Base-by-base conservation (phyloP, 768 basidiomycete genomes). In the Goffeauzyma gilvescens region DNA sequence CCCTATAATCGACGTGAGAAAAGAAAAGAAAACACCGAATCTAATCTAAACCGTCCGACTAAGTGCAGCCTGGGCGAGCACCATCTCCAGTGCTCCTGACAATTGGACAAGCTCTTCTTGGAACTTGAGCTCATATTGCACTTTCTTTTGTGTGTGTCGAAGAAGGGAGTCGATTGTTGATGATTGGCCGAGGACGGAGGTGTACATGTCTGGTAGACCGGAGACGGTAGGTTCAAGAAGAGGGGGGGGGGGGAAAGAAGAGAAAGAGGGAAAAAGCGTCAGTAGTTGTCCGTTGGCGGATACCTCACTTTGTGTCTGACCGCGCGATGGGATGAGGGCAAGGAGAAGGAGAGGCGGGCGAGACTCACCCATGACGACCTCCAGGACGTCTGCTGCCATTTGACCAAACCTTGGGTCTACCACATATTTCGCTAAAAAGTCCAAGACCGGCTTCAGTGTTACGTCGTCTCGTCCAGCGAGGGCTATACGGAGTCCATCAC, bases 381-480 rank as follows among this genome's bases (percentile, higher is more conserved):
- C 69, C 14, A 81, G 72, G 27, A 93, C 70, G 50, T 87, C 80
- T 49, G 79, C 78, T 10, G 79, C 86, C 62, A 84, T 70, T 47
- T 79, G 76, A n/a, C 86, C 86, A 57, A 93, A 96, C 21, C 89
- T 76, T 25, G 86, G 83, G 66, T 93, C 85, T 5, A 77, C 68
- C 42, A 90, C 71, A 60, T 95, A 72, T 58, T 82, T 83, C 42
- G 85, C 65, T 18, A 96, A 70, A 27, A 95, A 71, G 3, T 76
- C 73, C n/a, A 98, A 72, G 26, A 96, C 70, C 2, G 90, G 89
- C 57, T 93, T 86, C 5, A 98, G 68, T 9, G 90, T 70, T 34
- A 95, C 78, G 58, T 96, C 93, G 55, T 96, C 89, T 25, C 93
- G 76, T 33, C 86, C 83, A 0, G 80, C 72, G 8, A 98, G 70